Conservation (phyloP, 2,329 filamentous ascomycete species). For the Colletotrichum abscissum region DNA sequence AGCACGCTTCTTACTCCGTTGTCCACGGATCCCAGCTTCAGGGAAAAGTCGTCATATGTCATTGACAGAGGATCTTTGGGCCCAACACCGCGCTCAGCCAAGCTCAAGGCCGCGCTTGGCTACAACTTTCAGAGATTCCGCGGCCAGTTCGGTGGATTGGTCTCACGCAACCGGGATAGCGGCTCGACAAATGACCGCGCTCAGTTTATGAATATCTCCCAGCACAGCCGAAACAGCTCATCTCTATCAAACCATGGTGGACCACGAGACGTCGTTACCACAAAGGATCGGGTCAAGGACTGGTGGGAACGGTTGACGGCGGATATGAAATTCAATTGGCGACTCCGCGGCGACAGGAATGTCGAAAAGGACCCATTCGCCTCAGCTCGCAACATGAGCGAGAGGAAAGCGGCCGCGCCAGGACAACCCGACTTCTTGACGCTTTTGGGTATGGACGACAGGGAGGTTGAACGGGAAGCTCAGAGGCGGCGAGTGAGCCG, state of each 20-base stretch:
- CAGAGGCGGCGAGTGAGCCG: slow-evolving; percentile 47
- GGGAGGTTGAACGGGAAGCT: slow-evolving; percentile 50
- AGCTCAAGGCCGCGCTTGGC: slow-evolving; percentile 52
- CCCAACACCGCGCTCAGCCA: slow-evolving; percentile 57
- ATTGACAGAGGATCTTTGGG: slow-evolving; percentile 61
- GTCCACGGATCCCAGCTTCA: slow-evolving; percentile 46
- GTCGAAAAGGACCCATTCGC: slow-evolving; percentile 43
- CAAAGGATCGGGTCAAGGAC: slow-evolving; percentile 54
- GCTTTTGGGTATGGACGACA: slow-evolving; percentile 55
- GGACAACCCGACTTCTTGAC: slow-evolving; percentile 57
- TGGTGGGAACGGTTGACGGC: slow-evolving; percentile 59
- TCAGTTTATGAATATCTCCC: slow-evolving; percentile 55
- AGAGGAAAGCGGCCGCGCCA: slow-evolving; percentile 33
- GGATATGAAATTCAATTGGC: slow-evolving; percentile 52
- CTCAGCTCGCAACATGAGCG: slow-evolving; percentile 41
- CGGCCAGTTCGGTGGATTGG: slow-evolving; percentile 46
- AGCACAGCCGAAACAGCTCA: slow-evolving; percentile 54
- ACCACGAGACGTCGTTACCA: slow-evolving; percentile 39
- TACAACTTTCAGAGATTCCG: slow-evolving; percentile 49
- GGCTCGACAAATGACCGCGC: slow-evolving; percentile 43
- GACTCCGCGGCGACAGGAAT: slow-evolving; percentile 44
- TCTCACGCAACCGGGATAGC: slow-evolving; percentile 58
- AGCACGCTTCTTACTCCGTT: slow-evolving; percentile 63
- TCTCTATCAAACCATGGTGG: slow-evolving; percentile 31
- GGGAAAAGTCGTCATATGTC: slow-evolving; percentile 46